These are phyloP conservation scores for Actinomucor elegans DNA, from an alignment of 371 early-diverging fungal species.

Conservation along the genomic window DNA sequence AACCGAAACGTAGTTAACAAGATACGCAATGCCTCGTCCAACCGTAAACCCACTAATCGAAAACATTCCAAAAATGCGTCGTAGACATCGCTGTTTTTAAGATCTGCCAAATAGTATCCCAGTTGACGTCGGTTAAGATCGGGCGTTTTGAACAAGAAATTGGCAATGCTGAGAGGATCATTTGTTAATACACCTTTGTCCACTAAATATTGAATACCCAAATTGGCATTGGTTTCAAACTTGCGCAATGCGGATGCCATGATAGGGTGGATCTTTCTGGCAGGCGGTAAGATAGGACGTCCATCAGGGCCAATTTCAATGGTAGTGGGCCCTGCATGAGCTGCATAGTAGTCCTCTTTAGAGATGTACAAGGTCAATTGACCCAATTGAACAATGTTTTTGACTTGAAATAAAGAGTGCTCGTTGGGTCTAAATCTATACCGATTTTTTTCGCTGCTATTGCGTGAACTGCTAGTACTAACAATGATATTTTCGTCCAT, in stretches of 20 bases:
- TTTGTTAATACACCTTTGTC: slow-evolving; percentile 69
- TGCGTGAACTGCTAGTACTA: slow-evolving; percentile 14
- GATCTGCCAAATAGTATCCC: slow-evolving; percentile 57
- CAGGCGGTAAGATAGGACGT: slow-evolving; percentile 26
- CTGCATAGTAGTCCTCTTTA: slow-evolving; percentile 47
- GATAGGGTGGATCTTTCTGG: slow-evolving; percentile 61
- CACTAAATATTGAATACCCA: slow-evolving; percentile 71
- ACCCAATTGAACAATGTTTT: slow-evolving; percentile 58
- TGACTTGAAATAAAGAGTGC: slow-evolving; percentile 62
- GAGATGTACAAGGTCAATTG: slow-evolving; percentile 53
- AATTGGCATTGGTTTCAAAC: slow-evolving; percentile 71
- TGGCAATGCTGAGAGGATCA: slow-evolving; percentile 74
- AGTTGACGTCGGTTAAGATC: slow-evolving; percentile 76
- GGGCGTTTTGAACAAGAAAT: slow-evolving; percentile 81
- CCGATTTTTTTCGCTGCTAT: slow-evolving; percentile 13
- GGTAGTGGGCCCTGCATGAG: slow-evolving; percentile 3
- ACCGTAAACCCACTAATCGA: slow-evolving; percentile 62
- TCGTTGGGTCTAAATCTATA: slow-evolving; percentile 48
- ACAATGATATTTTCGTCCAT: slow-evolving; percentile 52
- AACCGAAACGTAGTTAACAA: slow-evolving; percentile 74
- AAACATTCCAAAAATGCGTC: slow-evolving; percentile 77
- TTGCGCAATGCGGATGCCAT: slow-evolving; percentile 61
- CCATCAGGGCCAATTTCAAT: slow-evolving; percentile 16
- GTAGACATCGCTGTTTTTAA: slow-evolving; percentile 63
- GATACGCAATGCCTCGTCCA: slow-evolving; percentile 84